Base-by-base conservation (phyloP, 305 asterid species). In the Ajuga reptans region DNA sequence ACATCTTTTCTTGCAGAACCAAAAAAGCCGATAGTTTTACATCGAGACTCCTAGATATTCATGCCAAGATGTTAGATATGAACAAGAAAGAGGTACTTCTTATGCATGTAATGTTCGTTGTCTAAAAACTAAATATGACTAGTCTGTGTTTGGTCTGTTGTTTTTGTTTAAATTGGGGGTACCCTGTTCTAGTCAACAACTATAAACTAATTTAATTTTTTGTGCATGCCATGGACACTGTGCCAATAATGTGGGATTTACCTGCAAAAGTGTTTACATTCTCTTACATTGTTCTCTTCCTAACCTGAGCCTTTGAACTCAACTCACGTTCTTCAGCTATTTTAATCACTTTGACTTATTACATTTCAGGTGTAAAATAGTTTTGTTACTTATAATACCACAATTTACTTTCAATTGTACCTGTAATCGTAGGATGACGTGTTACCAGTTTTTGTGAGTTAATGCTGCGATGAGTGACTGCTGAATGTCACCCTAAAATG, bases 21-120 rank as follows among this genome's bases (percentile, higher is more conserved):
- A 93, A 85, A 80, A 85, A 82, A 65, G 97, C 67, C 39, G 99
- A 93, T 74, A 82, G 77, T 46, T 93, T 93, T 80, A 93, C 99
- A 24, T 86, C 95, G 34, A 89, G 91, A 72, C 95, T 93, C 67
- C 78, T 93, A 47, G 96, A 89, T 78, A 87, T 93, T 71, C 99
- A 93, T 68, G 84, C 96, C 61, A 86, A 84, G 85, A 86, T 93
- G 90, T 72, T 91, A 75, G 95, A 85, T 59, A 78, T 81, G 75
- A 82, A 89, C 79, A 91, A 86, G 85, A 82, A 79, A 77, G 99
- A 93, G 99, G 99, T 91, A 75, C 51, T 51, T 75, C 21, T 29
- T 69, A 16, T 29, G 8, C 69, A 33, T 64, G 14, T 53, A 15
- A 58, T n/a, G n/a, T 61, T 46, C 54, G 41, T 29, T 75, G 10